Percentiles rank a stretch among this genome's conserved stretches.
phyloP scores from a whole-genome alignment of 352 stramenopile species.

The Globisporangium nunn region DNA sequence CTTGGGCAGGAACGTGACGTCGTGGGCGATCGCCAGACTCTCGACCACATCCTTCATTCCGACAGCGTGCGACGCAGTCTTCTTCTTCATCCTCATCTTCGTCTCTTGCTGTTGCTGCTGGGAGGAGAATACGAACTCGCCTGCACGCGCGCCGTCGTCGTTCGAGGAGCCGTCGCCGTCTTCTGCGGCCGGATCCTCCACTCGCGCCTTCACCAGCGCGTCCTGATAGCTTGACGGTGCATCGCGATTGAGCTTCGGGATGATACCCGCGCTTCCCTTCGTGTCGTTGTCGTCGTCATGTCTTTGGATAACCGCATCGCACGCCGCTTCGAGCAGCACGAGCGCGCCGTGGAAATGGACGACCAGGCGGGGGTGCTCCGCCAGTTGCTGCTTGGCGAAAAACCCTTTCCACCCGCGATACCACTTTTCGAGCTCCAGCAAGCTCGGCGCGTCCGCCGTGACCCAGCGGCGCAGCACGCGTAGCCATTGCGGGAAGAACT shows the following conservation, averaged over 20 bases:
- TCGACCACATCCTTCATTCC: constrained; percentile 81
- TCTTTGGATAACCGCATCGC: constrained; percentile 7
- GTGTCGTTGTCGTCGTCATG: not conserved
- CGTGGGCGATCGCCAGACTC: constrained; percentile 66
- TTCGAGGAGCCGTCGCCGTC: constrained; percentile 13
- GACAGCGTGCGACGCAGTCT: constrained; percentile 29
- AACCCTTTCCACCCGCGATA: constrained; percentile 82
- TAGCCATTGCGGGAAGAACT: constrained; percentile 91
- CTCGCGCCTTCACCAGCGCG: constrained; percentile 48
- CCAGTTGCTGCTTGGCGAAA: constrained; percentile 59
- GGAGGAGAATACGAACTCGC: not conserved
- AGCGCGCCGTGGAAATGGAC: constrained; percentile 75
- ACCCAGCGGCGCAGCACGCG: constrained; percentile 81
- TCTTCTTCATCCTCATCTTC: constrained; percentile 12
- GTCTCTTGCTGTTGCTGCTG: not conserved
- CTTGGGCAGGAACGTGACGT: constrained; percentile 81
- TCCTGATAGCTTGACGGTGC: constrained; percentile 68
- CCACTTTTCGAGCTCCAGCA: constrained; percentile 74
- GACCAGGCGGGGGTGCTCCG: constrained; percentile 49
- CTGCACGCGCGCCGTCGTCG: constrained; percentile 7
- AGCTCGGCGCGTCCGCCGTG: constrained; percentile 15
- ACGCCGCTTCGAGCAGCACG: constrained; percentile 53
- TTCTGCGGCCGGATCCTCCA: constrained; percentile 10
- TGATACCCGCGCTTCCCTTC: not conserved
- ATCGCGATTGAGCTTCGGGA: constrained; percentile 45